Conservation (phyloP, 1,284 basidiomycete species). For the Ceratobasidium sp. region DNA sequence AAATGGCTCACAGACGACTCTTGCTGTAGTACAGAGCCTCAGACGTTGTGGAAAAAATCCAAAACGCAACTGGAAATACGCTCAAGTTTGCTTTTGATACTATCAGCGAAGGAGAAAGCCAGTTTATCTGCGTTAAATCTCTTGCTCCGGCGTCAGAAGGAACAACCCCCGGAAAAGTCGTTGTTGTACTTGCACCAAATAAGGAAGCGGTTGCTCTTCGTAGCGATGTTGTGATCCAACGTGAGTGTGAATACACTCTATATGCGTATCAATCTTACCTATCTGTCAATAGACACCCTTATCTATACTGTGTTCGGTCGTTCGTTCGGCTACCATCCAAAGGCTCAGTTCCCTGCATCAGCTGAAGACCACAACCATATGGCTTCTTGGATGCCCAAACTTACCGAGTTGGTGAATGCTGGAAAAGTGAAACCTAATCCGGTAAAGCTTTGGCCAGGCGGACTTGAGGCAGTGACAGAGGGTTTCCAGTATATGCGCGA, state of each 20-base stretch:
- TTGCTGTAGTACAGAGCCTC: conserved; percentile 11
- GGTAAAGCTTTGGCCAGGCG: conserved; percentile 49
- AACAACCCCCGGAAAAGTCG: conserved; percentile 14
- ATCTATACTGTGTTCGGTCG: conserved; percentile 50
- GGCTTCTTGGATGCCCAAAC: conserved; percentile 50
- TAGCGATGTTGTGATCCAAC: conserved; percentile 27
- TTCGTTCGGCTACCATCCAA: conserved; percentile 47
- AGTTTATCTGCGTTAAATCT: conserved; percentile 2
- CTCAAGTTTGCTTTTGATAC: conserved; percentile 48
- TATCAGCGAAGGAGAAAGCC: conserved; percentile 24
- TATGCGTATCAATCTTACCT: not conserved
- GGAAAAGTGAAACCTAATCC: conserved; percentile 51
- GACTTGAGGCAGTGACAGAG: conserved; percentile 29
- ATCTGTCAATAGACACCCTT: conserved; percentile 46
- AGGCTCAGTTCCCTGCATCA: conserved; percentile 51
- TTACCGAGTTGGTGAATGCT: conserved; percentile 48
- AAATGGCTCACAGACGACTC: not conserved
- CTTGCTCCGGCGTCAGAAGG: conserved; percentile 50
- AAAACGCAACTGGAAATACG: conserved; percentile 50
- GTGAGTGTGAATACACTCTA: not conserved
- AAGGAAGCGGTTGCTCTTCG: conserved; percentile 15
- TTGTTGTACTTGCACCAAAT: conserved; percentile 25
- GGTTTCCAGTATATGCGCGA: conserved; percentile 47
- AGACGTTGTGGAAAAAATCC: conserved; percentile 50
- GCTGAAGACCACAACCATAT: conserved; percentile 52